Evolutionary conservation across 768 basidiomycete genomes (phyloP), one percentile per base, ranked within the genome.

Genomic region (Rhizopogon vinicolor): DNA sequence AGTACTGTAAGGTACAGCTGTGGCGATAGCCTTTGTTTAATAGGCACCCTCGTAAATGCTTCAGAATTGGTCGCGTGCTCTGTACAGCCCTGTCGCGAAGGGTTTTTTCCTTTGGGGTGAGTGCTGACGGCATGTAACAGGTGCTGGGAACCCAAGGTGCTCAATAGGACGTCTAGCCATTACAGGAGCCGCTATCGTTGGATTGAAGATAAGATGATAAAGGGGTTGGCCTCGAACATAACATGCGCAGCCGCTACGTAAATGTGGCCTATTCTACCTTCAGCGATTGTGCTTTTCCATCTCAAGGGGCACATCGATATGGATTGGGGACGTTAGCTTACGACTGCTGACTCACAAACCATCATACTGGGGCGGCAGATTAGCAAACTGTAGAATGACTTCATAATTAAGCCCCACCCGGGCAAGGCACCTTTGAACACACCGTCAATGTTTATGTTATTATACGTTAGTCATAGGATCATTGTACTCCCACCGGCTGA

Each of bases 31-130:
- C 25, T 25, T 25, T 4, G 25, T 25, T 25, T 25, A 25, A 25
- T 25, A 25, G 92, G 91, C 91, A 3, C 93, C 91, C 0, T 88
- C 86, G 18, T 90, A 95, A 73, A 93, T 93, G 92, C 74, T 93
- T 57, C 91, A 95, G 71, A 91, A 93, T 63, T 93, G 92, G 92
- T 85, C 25, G 44, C 16, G 70, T 60, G 7, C 10, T 53, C 9
- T 18, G 5, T 37, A 8, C 41, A 41, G 37, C 50, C 14, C 25
- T 25, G 25, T 25, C 25, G 25, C 4, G 25, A 25, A 25, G 25
- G 25, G 4, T 22, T 25, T 25, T 25, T 25, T 25, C 4, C 16
- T 5, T 33, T 7, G 8, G 63, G 3, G 10, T 10, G 7, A 16
- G 31, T 18, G 19, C 46, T 51, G 29, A 37, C 14, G 7, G 53